These are phyloP conservation scores for Coemansia sp. DNA, from an alignment of 192 early-diverging fungal species.

Conservation along the genomic window DNA sequence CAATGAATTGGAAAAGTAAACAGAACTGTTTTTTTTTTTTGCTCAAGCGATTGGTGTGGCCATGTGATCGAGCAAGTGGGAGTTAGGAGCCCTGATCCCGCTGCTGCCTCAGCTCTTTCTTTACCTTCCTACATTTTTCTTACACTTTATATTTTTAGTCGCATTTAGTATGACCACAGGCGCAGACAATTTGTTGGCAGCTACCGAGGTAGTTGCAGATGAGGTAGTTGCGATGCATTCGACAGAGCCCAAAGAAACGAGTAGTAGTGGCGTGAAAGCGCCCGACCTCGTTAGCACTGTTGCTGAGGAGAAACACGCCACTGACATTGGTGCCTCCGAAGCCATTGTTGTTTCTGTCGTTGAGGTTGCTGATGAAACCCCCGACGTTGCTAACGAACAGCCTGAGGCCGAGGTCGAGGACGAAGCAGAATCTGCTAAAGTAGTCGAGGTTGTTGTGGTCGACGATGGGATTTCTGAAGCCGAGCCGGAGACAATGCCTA, in stretches of 20 bases:
- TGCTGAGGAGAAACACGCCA: background rate
- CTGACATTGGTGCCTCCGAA: background rate
- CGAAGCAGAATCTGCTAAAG: background rate
- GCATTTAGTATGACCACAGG: background rate
- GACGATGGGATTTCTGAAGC: background rate
- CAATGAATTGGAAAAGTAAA: background rate
- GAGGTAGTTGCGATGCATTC: conserved; percentile 1
- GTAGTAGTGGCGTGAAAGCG: background rate
- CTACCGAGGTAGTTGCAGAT: background rate
- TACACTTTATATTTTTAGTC: conserved; percentile 1
- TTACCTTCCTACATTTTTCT: background rate
- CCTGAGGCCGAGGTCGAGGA: background rate
- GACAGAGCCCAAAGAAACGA: background rate
- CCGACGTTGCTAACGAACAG: background rate
- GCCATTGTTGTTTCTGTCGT: too few relatives aligned
- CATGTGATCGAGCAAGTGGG: background rate
- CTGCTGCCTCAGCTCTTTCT: background rate
- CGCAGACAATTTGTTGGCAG: background rate
- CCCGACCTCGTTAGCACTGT: background rate
- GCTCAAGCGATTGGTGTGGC: background rate
- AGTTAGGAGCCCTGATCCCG: background rate
- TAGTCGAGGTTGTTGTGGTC: background rate
- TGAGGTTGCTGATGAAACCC: background rate
- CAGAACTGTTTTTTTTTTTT: background rate
- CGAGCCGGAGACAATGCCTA: background rate